phyloP scores from a whole-genome alignment of 305 asterid genomes.

The Rubia occidens region DNA sequence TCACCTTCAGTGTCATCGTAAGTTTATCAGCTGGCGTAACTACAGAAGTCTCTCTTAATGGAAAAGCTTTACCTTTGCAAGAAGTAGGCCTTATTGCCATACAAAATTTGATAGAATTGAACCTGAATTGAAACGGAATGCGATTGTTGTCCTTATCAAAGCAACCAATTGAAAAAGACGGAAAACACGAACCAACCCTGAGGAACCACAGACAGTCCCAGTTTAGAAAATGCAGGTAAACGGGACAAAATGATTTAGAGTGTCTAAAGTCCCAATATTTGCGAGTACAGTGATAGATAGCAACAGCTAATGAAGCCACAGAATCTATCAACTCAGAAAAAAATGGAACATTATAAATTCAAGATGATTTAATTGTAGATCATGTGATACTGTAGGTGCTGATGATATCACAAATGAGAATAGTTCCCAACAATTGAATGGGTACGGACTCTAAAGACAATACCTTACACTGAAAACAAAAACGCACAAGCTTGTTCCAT shows the following conservation, averaged over 20 bases:
- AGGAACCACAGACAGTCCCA: not conserved
- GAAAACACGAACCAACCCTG: conserved; percentile 34
- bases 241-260: not conserved
- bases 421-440: no score
- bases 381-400: no score
- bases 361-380: not conserved
- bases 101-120: not conserved
- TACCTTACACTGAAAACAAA: no score
- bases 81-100: not conserved
- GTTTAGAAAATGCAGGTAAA: not conserved
- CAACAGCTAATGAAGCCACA: not conserved
- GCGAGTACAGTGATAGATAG: not conserved
- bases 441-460: no score
- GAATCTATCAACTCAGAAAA: not conserved
- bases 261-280: not conserved
- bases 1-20: not conserved
- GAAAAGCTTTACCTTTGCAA: not conserved
- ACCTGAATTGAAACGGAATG: not conserved
- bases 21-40: not conserved
- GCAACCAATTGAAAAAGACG: conserved; percentile 8
- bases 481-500: no score
- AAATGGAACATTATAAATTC: not conserved
- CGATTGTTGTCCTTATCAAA: conserved; percentile 1
- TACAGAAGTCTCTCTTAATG: not conserved
- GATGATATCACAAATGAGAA: no score